Base-by-base conservation (phyloP, 2,329 filamentous ascomycete species). In the Metarhizium humberi region DNA sequence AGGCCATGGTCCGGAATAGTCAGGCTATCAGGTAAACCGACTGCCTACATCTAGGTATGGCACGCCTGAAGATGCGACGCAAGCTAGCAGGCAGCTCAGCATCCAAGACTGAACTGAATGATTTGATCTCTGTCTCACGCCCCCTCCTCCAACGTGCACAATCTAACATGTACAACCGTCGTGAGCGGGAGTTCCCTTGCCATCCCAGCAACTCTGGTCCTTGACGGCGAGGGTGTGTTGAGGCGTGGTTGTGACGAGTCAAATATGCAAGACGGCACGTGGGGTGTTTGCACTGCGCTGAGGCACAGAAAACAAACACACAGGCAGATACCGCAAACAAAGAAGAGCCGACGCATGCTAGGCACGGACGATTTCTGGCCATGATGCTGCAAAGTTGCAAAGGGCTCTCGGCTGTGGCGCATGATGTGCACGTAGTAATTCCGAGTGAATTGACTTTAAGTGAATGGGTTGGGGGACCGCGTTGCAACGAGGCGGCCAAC, bases 111-210 rank as follows among this genome's bases (percentile, higher is more conserved):
- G 40, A 11, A 51, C 16, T 13, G 11, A 51, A n/a, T 30, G 32
- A 25, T 11, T 11, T n/a, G 34, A 43, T 40, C 40, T 38, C 36
- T 38, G 42, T 20, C 29, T 29, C 40, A 34, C 51, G 3, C 42
- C 42, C 42, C 42, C 4, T 40, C 42, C 40, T 52, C 32, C 32
- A 34, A 34, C 32, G 10, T 34, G 32, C 10, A 34, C 32, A 34
- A 34, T 11, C 16, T 43, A 51, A 42, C 43, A 30, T 55, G 36
- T 42, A n/a, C 25, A 25, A 25, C 49, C 53, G 40, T 42, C 32
- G 36, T 53, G 30, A 47, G 51, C 54, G 54, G 54, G 51, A 53
- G 46, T 53, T 53, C 51, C 54, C 54, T 56, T 50, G 45, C 38
- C 51, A 50, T 40, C 50, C 46, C 18, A 51, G 47, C 50, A 51